Base-by-base conservation (phyloP, 2,329 filamentous ascomycete genomes). In the Cytospora mali region DNA sequence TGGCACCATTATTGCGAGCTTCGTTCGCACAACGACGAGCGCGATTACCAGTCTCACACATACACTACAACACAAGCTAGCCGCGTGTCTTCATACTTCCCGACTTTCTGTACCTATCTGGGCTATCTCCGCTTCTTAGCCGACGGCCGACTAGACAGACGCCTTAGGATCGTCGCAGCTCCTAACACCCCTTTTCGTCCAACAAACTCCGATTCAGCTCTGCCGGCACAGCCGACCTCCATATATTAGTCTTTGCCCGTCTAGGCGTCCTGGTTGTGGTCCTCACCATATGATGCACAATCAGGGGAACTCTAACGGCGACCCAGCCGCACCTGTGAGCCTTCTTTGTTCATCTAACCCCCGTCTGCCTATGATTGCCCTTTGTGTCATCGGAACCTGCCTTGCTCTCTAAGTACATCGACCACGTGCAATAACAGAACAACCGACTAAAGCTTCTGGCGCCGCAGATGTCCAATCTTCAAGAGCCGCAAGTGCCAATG, bases 241-340 rank as follows among this genome's bases (percentile, higher is more conserved):
- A 51, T 52, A 52, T 60, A 27, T 29, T 18, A 33, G 49, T 59
- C 18, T 52, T 39, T 53, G 31, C 54, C 55, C 52, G 39, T 55
- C 42, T 42, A 51, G 54, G 50, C 54, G 42, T 59, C 49, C 27
- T 52, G 42, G 28, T 57, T 33, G 64, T 59, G 50, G 23, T 59
- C 35, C 53, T 54, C 50, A 54, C 56, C 49, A 55, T 52, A 60
- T 64, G 54, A 69, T 70, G 69, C 58, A 67, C 29, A 67, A 68
- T 33, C 65, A 67, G 55, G 64, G 65, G 51, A 64, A 58, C 50
- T 51, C 55, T 28, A 60, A 49, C 56, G 61, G 64, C 61, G 61
- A 65, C n/a, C 64, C 58, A 56, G 33, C 55, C 53, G 57, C 64
- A 61, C 29, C 29, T 31, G 64, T 65, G 39, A 65, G 64, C 31